phyloP scores from a whole-genome alignment of 2,329 filamentous ascomycete genomes.

The Chalaropsis ovoidea region DNA sequence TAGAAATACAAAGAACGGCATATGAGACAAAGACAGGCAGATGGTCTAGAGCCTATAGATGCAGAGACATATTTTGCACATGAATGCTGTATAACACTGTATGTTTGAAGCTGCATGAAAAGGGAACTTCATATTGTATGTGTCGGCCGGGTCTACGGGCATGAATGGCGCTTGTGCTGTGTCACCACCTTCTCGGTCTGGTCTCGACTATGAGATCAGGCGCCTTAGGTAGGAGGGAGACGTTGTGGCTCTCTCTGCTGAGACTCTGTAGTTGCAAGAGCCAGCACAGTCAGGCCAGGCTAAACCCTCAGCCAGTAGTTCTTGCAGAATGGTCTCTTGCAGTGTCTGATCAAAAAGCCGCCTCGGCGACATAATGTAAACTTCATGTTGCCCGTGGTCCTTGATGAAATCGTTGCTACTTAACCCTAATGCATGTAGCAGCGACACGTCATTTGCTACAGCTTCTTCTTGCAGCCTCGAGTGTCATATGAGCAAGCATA shows the following conservation, averaged over 20 bases:
- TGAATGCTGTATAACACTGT: not conserved
- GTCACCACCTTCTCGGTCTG: not conserved
- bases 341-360: not conserved
- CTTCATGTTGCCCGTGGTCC: not conserved
- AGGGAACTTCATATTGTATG: not conserved
- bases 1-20: not conserved
- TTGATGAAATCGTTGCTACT: not conserved
- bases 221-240: not conserved
- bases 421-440: constrained; percentile 7
- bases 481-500: not conserved
- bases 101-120: not conserved
- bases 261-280: not conserved
- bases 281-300: too few species aligned
- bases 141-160: not conserved
- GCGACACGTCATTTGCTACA: not conserved
- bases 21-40: not conserved
- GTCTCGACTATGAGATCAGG: not conserved
- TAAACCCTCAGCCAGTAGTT: too few species aligned
- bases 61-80: not conserved
- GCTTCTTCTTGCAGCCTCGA: not conserved
- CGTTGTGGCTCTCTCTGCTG: not conserved
- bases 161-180: not conserved
- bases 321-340: too few species aligned
- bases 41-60: not conserved
- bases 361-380: not conserved